Conservation (phyloP, 2,329 filamentous ascomycete species). For the Nothomitra cinnamomea region DNA sequence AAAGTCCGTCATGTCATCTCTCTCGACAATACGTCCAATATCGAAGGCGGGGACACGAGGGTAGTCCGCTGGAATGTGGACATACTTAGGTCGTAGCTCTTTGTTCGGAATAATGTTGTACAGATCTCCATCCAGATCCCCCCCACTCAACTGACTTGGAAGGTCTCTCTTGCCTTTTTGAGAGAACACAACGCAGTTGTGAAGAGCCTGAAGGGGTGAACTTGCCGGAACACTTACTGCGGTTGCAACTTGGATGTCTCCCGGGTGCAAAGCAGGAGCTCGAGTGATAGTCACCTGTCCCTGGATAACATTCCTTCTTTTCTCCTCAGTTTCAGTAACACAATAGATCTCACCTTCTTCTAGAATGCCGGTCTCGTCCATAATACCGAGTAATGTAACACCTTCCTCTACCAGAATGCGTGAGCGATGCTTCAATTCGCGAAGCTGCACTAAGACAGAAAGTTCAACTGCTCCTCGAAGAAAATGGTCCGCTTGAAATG, state of each 20-base stretch:
- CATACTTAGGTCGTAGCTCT: constrained; percentile 26
- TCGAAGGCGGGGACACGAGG: constrained; percentile 36
- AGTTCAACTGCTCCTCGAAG: constrained; percentile 55
- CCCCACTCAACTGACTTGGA: constrained; percentile 62
- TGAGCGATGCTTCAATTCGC: constrained; percentile 61
- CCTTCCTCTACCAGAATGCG: constrained; percentile 55
- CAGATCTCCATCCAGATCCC: constrained; percentile 69
- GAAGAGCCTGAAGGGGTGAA: constrained; percentile 43
- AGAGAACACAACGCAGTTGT: constrained; percentile 68
- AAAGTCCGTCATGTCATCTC: constrained; percentile 57
- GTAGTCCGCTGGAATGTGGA: constrained; percentile 52
- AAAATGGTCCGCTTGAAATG: constrained; percentile 52
- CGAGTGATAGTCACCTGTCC: constrained; percentile 48
- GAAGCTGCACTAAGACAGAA: constrained; percentile 50
- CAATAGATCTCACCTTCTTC: constrained; percentile 52
- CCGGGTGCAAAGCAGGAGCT: constrained; percentile 67
- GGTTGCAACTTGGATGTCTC: constrained; percentile 52
- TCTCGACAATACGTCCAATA: constrained; percentile 41
- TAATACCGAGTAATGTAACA: constrained; percentile 63
- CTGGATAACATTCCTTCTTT: constrained; percentile 16
- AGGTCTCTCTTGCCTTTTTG: constrained; percentile 53
- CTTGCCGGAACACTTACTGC: constrained; percentile 40
- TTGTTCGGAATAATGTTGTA: constrained; percentile 66
- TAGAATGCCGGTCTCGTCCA: constrained; percentile 62
- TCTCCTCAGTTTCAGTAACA: constrained; percentile 30